A percentile compares a stretch with the other conserved stretches of the same genome.
Conservation (phyloP, 1,139 yeast genomes). For the Candida glucosophila region DNA sequence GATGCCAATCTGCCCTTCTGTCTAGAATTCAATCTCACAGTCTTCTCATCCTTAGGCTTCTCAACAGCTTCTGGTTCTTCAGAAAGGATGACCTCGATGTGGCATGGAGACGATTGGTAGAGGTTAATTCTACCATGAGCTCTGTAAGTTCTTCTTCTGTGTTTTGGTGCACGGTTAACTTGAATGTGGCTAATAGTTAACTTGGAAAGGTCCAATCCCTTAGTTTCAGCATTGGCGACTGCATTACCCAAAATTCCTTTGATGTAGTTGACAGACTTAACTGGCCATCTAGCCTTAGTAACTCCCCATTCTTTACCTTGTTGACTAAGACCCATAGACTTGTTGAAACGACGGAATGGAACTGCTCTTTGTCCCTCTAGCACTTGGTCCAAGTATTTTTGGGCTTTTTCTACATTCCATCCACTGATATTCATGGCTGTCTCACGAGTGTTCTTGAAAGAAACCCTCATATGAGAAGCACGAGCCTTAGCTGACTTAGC, state of each 20-base stretch:
- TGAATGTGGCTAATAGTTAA: conserved; percentile 96
- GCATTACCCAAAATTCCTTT: conserved; percentile 95
- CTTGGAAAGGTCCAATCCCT: conserved; percentile 94
- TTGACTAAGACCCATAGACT: conserved; percentile 97
- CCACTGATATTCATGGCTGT: conserved; percentile 98
- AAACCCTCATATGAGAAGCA: conserved; percentile 98
- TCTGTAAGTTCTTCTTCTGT: conserved; percentile 99
- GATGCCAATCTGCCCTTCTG: conserved; percentile 88
- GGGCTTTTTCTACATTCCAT: conserved; percentile 95
- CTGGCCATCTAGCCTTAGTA: conserved; percentile 99
- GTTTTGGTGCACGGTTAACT: conserved; percentile 99
- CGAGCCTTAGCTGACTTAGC: conserved; percentile 99
- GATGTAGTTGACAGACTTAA: conserved; percentile 92
- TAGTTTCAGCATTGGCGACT: conserved; percentile 98
- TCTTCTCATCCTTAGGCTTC: conserved; percentile 83
- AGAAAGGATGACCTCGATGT: conserved; percentile 94
- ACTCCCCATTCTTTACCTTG: conserved; percentile 99
- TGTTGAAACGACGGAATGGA: conserved; percentile 98
- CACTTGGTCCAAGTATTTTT: conserved; percentile 92
- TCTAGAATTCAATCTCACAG: conserved; percentile 77
- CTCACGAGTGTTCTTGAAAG: conserved; percentile 99
- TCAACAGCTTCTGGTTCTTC: conserved; percentile 93
- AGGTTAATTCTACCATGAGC: conserved; percentile 99
- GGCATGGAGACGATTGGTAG: conserved; percentile 97
- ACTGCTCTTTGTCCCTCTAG: conserved; percentile 98